phyloP scores from a whole-genome alignment of 495 filamentous ascomycete genomes.

The Chaetomium fimeti region DNA sequence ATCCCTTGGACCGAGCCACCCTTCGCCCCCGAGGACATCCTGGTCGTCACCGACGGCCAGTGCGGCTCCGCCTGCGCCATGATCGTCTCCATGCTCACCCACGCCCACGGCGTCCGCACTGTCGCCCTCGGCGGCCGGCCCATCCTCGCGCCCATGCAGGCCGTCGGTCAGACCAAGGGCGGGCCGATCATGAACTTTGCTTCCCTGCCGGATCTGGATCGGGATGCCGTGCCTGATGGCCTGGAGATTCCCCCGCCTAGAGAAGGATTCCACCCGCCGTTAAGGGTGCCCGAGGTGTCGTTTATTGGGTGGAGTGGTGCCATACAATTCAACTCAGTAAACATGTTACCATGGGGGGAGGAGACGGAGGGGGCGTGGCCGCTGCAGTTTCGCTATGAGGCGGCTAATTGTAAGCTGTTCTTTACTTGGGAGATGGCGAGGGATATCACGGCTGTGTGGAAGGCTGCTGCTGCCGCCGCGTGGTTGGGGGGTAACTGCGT shows the following conservation, averaged over 20 bases:
- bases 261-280: conserved; percentile 2
- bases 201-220: not conserved
- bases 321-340: no score
- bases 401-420: conserved; percentile 57
- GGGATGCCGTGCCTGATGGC: not conserved
- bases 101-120: conserved; percentile 56
- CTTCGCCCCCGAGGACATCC: conserved; percentile 40
- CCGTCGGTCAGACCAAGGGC: conserved; percentile 60
- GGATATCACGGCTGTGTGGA: conserved; percentile 51
- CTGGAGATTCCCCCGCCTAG: not conserved
- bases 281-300: not conserved
- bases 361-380: conserved; percentile 36
- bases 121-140: conserved; percentile 63
- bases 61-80: conserved; percentile 65
- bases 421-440: conserved; percentile 52
- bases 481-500: conserved; percentile 31
- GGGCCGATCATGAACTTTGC: conserved; percentile 26
- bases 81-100: conserved; percentile 56
- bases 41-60: conserved; percentile 57
- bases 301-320: no score
- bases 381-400: conserved; percentile 53
- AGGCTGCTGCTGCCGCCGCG: conserved; percentile 41
- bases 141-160: conserved; percentile 57
- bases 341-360: conserved; percentile 9
- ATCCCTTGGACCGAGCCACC: conserved; percentile 9